Base-by-base conservation (phyloP, 2,329 filamentous ascomycete species). In the Plenodomus biglobosus region DNA sequence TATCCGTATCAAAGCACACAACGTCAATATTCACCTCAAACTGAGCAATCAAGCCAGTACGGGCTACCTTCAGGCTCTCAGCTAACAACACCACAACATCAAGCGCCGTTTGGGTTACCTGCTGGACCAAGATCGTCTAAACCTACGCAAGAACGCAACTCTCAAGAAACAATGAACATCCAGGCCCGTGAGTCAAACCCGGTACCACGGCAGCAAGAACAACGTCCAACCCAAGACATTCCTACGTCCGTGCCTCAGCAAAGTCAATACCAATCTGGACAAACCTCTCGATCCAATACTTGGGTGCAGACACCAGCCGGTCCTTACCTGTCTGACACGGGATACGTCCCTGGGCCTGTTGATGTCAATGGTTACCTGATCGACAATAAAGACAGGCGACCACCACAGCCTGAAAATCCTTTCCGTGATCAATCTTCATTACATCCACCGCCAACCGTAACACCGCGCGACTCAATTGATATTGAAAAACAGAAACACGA, bases 401-500 rank as follows among this genome's bases (percentile, higher is more conserved):
- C 56, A 40, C 52, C 56, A 40, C 52, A 50, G 21, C 35, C 53
- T 34, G 51, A 60, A 8, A 61, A 56, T 35, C 55, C 60, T 8
- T 61, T 61, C 44, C 53, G 46, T 17, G 54, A 61, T 18, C 46
- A 53, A 37, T 46, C 45, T n/a, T 46, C 38, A 27, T 44, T 56
- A 13, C 45, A 58, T 8, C 40, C 53, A 8, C 54, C 60, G 35
- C 52, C 55, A 7, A 52, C 44, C 18, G 55, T 56, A 19, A 51
- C 49, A 42, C 60, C 3, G 42, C 55, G 18, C 8, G 35, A 37
- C 15, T 59, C 60, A 0, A 42, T 59, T 21, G 66, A 70, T 40
- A 34, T 70, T 15, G 65, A 68, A 38, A 70, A 70, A 42, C 59
- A 66, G 21, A 59, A 63, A 40, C 51, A 59, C 20, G 56, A 61